Base-by-base conservation (phyloP, 306 rosid species). In the Heteromeles arbutifolia region DNA sequence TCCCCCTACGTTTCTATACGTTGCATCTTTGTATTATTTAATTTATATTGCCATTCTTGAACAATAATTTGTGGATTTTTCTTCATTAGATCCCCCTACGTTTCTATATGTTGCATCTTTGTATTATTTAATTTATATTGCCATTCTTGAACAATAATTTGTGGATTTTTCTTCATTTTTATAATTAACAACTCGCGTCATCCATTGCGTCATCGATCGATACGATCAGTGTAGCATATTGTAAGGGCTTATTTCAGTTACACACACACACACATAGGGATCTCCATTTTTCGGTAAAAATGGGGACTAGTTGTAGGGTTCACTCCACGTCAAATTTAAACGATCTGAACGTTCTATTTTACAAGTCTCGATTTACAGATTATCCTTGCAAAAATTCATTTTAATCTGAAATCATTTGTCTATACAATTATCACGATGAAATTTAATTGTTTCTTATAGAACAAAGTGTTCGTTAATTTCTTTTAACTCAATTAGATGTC, bases 1-100 rank as follows among this genome's bases (percentile, higher is more conserved):
- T 67, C 73, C 65, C 70, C 9, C 11, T 44, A 80, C 67, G 80
- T 61, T 70, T 65, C 70, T 67, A 67, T 24, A 19, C 58, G 37
- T 41, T 71, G 22, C 34, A 8, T 11, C 45, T 13, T 68, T 56
- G 54, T 45, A 56, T 15, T 58, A 37, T 37, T 1, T 37, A 37
- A 37, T 37, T 37, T 37, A 10, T n/a, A n/a, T 44, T 52, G n/a
- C 57, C 8, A 11, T 4, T 25, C 9, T 66, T 22, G 54, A 76
- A 25, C 64, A 75, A 5, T 73, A 58, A 58, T 25, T 4, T 63
- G 26, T 15, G 77, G 67, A 29, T 28, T 70, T 44, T 48, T 28
- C 32, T 45, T 66, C 32, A 44, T 25, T 67, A 50, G 31, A 74
- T 67, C 73, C 65, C 70, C 9, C 11, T 44, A 80, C 67, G 80